A percentile compares a stretch with the other conserved stretches of the same genome.
phyloP scores from a whole-genome alignment of 106 monocot species.

The Acanthochlamys bracteata region DNA sequence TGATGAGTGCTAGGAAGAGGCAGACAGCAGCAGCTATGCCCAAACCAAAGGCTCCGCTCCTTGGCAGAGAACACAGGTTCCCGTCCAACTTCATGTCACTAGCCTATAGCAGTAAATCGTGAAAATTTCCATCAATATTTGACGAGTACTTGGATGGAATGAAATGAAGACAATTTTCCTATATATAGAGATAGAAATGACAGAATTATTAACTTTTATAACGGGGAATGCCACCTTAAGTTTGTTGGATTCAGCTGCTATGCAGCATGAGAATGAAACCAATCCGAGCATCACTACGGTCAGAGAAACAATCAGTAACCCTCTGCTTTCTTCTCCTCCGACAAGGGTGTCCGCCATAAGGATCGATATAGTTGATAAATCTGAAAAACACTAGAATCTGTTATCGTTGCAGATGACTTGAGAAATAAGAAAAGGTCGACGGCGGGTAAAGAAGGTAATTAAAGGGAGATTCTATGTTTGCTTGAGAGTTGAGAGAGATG shows the following conservation, averaged over 20 bases:
- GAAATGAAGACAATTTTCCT: background rate
- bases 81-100: constrained; percentile 66
- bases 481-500: too few relatives aligned
- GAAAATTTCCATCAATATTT: background rate
- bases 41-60: constrained; percentile 52
- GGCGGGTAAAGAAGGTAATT: too few relatives aligned
- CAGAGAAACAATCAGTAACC: constrained; percentile 1
- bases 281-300: constrained; percentile 28
- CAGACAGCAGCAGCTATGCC: constrained; percentile 51
- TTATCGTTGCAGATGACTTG: too few relatives aligned
- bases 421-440: too few relatives aligned
- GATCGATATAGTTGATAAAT: too few relatives aligned
- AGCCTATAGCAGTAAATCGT: background rate
- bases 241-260: constrained; percentile 68
- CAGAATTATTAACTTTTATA: background rate
- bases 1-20: constrained; percentile 57
- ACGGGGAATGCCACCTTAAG: constrained; percentile 25
- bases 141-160: too few relatives aligned
- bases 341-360: too few relatives aligned
- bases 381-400: too few relatives aligned
- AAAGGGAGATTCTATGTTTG: too few relatives aligned
- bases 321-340: too few relatives aligned
- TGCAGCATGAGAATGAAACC: constrained; percentile 48
- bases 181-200: background rate
- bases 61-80: constrained; percentile 62